Evolutionary conservation across 257 asterid species (phyloP).

Genomic region (Solanum dulcamara): DNA sequence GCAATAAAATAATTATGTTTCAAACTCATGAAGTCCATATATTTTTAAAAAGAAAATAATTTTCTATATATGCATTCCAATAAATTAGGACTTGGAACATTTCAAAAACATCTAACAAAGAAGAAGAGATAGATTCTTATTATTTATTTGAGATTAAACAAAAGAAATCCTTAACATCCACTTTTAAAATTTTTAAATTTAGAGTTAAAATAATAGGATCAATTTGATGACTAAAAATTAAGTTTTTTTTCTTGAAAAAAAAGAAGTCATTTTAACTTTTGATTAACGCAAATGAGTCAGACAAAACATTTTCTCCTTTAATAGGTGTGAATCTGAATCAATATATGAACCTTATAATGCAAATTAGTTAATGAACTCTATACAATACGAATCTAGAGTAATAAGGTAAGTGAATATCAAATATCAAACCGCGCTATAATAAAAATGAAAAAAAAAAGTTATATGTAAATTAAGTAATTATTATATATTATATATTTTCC

Average conservation of each 20-base stretch:
- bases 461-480: not conserved
- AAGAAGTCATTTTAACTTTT: not conserved
- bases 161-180: not conserved
- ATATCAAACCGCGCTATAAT: not conserved
- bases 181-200: not conserved
- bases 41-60: not conserved
- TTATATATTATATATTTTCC: not conserved
- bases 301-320: not conserved
- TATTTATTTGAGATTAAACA: not conserved
- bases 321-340: not conserved
- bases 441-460: not conserved
- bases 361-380: not conserved
- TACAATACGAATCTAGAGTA: not conserved
- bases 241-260: not conserved
- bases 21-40: not conserved
- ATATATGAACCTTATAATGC: not conserved
- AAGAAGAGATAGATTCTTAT: not conserved
- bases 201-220: not conserved
- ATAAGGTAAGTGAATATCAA: not conserved
- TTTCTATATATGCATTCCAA: not conserved
- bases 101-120: not conserved
- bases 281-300: too few relatives aligned
- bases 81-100: not conserved
- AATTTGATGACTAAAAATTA: too few relatives aligned
- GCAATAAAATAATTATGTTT: constrained; percentile 11